Conservation (phyloP, 345 rosid genomes). For the Citrus cavaleriei region DNA sequence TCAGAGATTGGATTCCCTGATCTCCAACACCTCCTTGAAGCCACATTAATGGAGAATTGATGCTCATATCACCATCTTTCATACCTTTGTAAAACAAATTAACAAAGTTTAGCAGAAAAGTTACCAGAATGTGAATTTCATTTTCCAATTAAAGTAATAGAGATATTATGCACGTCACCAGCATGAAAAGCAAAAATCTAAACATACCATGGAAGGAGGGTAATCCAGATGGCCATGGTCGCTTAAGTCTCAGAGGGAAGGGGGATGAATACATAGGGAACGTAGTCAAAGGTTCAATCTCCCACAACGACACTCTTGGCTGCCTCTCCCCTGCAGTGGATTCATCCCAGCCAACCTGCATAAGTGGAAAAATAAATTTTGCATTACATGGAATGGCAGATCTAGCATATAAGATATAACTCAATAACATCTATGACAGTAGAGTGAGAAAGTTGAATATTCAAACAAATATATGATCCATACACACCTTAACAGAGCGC, state of each 20-base stretch:
- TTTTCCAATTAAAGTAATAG: background rate
- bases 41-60: conserved; percentile 40
- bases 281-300: conserved; percentile 49
- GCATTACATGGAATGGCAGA: background rate
- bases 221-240: conserved; percentile 45
- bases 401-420: background rate
- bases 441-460: background rate
- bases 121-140: background rate
- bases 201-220: conserved; percentile 39
- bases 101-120: background rate
- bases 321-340: conserved; percentile 55
- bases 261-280: conserved; percentile 51
- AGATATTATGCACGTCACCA: background rate
- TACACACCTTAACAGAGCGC: conserved; percentile 61
- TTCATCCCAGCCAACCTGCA: conserved; percentile 58
- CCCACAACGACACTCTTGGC: conserved; percentile 57
- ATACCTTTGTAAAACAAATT: conserved; percentile 17
- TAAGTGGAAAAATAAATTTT: background rate
- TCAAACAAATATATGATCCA: background rate
- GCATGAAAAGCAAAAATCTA: background rate
- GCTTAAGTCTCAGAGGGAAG: conserved; percentile 42
- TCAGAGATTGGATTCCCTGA: conserved; percentile 37
- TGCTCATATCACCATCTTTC: conserved; percentile 35
- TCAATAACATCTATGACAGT: background rate
- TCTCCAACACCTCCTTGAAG: conserved; percentile 46